Conservation (phyloP, 2,329 filamentous ascomycete genomes). For the Penicillium sp. region DNA sequence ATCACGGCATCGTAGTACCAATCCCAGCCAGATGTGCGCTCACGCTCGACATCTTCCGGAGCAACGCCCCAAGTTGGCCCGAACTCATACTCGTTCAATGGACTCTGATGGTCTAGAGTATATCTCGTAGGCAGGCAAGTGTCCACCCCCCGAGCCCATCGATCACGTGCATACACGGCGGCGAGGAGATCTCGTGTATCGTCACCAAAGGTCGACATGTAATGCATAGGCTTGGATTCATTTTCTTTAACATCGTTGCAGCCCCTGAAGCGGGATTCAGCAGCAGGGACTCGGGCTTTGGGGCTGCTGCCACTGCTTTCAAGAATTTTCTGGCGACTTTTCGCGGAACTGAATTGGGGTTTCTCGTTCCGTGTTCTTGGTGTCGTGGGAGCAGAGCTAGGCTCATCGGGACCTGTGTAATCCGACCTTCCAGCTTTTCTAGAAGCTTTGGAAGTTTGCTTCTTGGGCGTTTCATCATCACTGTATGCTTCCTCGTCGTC, state of each 20-base stretch:
- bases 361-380: not conserved
- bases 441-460: not conserved
- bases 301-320: constrained; percentile 6
- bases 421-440: constrained; percentile 13
- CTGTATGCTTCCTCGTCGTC: constrained; percentile 14
- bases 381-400: constrained; percentile 4
- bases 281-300: constrained; percentile 6
- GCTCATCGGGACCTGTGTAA: constrained; percentile 12
- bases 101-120: constrained; percentile 26
- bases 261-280: constrained; percentile 34
- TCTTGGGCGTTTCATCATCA: not conserved
- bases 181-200: constrained; percentile 45
- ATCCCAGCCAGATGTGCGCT: constrained; percentile 44
- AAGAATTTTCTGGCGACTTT: constrained; percentile 1
- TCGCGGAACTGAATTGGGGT: not conserved
- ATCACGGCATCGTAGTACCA: constrained; percentile 48
- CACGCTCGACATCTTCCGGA: constrained; percentile 37
- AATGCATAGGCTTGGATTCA: constrained; percentile 40
- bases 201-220: constrained; percentile 48
- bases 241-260: constrained; percentile 31
- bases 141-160: constrained; percentile 45
- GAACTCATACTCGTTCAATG: constrained; percentile 33
- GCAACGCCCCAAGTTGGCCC: constrained; percentile 40
- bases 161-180: constrained; percentile 44
- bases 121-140: constrained; percentile 46